These are phyloP conservation scores for Sporobolus alterniflorus DNA, from an alignment of 202 grass and related monocot genomes.

Conservation along the genomic window DNA sequence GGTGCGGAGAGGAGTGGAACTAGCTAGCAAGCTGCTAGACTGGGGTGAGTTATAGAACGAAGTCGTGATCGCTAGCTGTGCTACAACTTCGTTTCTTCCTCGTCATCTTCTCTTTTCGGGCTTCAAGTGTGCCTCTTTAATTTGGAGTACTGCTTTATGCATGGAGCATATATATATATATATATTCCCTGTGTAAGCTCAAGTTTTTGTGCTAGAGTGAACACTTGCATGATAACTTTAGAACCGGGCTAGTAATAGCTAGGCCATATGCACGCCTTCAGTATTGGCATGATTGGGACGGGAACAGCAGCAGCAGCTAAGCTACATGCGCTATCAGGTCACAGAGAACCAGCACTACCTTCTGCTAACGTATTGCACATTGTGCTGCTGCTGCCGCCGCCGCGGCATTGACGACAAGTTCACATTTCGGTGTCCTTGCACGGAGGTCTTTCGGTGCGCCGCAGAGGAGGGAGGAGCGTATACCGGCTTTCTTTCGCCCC, in stretches of 20 bases:
- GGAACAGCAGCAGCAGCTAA: background rate
- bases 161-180: too few species aligned
- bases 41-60: too few species aligned
- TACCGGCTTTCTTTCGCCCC: constrained; percentile 34
- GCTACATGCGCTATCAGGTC: background rate
- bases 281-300: background rate
- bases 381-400: background rate
- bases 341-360: too few species aligned
- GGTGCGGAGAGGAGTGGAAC: background rate
- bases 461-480: too few species aligned
- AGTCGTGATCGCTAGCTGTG: background rate
- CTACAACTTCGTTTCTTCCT: background rate
- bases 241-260: background rate
- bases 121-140: too few species aligned
- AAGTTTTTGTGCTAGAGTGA: background rate
- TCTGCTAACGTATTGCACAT: background rate
- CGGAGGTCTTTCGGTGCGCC: background rate
- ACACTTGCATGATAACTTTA: background rate
- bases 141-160: too few species aligned
- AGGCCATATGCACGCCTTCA: background rate
- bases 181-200: background rate
- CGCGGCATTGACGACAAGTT: background rate
- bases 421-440: constrained; percentile 3
- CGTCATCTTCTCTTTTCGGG: background rate
- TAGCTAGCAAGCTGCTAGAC: background rate